Base-by-base conservation (phyloP, 768 basidiomycete genomes). In the Lentinula detonsa region DNA sequence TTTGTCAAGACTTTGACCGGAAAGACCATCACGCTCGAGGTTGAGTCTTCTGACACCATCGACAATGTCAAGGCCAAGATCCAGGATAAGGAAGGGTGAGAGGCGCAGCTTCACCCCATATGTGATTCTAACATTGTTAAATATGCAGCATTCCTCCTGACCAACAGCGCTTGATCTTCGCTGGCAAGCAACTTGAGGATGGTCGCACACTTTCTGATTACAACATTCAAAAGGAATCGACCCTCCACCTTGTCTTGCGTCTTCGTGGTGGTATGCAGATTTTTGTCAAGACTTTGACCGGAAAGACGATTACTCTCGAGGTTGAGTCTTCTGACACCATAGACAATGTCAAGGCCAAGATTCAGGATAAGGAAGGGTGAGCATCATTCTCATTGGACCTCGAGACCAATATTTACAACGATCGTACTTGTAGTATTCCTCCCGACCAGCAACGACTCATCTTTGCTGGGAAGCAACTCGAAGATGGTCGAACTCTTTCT, bases 381-480 rank as follows among this genome's bases (percentile, higher is more conserved):
- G 46, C 23, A 48, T 8, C 46, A 18, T 15, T 23, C 1, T 8
- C n/a, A 8, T 28, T 4, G 28, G 28, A 28, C 28, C 28, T 28
- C 28, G 21, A 28, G 28, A 3, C 28, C 3, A 3, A 28, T 28
- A 28, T 3, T 3, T 28, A 3, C 4, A 28, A 28, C 28, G 3
- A 28, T 28, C 3, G 3, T 28, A 3, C 28, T n/a, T 48, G 46
- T 18, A 48, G 83, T 50, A 85, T 85, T 53, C 84, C 57, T 34
- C 57, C 57, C 33, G 57, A 59, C 57, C 57, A 59, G 18, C 57
- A 59, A 34, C 57, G 57, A 21, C 21, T 59, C 18, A 90, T 86
- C 74, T 93, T 93, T 67, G 91, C 91, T 57, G 91, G 92, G 39
- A 93, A 93, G 78, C 91, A 93, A 70, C 76, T 93, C 18, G 91